phyloP scores from a whole-genome alignment of 2,329 filamentous ascomycete species.

The Venturia effusa region DNA sequence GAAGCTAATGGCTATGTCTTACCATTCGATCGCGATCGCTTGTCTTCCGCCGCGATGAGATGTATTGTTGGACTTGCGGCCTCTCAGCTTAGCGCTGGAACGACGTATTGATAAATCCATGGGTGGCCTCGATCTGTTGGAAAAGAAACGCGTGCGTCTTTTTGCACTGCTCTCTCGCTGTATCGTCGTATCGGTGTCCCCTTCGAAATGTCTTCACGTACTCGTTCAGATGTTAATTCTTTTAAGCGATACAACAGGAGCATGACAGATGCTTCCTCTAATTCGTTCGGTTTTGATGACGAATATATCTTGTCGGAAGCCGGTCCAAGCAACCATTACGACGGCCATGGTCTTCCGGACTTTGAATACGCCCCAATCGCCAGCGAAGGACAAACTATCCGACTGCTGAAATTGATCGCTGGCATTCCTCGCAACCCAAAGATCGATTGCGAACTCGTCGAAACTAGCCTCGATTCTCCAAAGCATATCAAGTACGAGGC shows the following conservation, averaged over 20 bases:
- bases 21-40: neutral
- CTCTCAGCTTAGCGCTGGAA: neutral
- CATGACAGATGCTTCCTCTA: neutral
- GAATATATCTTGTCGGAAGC: neutral
- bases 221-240: neutral
- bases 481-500: conserved; percentile 15
- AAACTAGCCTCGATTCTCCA: neutral
- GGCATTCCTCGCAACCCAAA: conserved; percentile 12
- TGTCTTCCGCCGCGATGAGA: neutral
- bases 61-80: neutral
- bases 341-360: neutral
- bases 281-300: neutral
- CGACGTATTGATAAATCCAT: neutral
- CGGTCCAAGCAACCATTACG: neutral
- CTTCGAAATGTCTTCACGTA: neutral
- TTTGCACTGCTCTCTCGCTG: neutral
- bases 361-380: neutral
- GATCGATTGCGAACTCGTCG: conserved; percentile 15
- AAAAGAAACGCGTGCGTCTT: neutral
- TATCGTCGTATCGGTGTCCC: neutral
- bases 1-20: too few species aligned
- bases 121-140: neutral
- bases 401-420: conserved; percentile 14
- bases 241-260: neutral
- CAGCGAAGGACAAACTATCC: conserved; percentile 10